These are phyloP conservation scores for Coccinonectria pachysandricola DNA, from an alignment of 2,329 filamentous ascomycete species.

Conservation along the genomic window DNA sequence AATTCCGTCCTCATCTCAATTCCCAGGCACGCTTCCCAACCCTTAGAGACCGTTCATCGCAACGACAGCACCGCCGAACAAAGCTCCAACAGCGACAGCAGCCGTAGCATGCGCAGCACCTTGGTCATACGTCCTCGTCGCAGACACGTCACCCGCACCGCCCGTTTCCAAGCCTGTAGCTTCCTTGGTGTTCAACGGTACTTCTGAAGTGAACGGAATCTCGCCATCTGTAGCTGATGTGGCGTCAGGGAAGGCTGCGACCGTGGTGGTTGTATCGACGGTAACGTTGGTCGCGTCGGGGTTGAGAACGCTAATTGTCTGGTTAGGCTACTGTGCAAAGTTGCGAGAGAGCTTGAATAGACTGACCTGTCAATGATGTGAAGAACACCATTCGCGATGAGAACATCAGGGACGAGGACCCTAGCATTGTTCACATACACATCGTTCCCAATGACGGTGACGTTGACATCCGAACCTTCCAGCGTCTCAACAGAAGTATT, in stretches of 20 bases:
- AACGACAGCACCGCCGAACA: not conserved
- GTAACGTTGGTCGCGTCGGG: conserved; percentile 26
- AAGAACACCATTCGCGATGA: conserved; percentile 45
- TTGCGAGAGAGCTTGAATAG: not conserved
- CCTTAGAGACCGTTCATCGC: not conserved
- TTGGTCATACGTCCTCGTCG: not conserved
- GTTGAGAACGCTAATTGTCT: conserved; percentile 36
- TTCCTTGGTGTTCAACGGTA: conserved; percentile 16
- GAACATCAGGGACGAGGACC: conserved; percentile 36
- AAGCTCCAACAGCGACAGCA: not conserved
- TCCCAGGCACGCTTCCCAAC: too few species aligned
- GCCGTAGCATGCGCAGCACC: not conserved
- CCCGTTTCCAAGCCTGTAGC: conserved; percentile 10
- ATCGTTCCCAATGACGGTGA: conserved; percentile 31
- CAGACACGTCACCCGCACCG: conserved; percentile 3
- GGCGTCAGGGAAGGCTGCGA: conserved; percentile 43
- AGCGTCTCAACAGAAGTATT: conserved; percentile 9
- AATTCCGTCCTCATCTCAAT: too few species aligned
- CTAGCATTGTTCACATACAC: conserved; percentile 29
- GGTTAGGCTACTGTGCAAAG: conserved; percentile 28
- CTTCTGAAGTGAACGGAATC: conserved; percentile 45
- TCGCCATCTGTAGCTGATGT: conserved; percentile 31
- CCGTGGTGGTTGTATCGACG: conserved; percentile 28
- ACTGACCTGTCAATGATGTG: conserved; percentile 48
- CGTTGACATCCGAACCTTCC: conserved; percentile 28